Evolutionary conservation across 495 filamentous ascomycete genomes (phyloP).

Genomic region (Talaromyces adpressus): DNA sequence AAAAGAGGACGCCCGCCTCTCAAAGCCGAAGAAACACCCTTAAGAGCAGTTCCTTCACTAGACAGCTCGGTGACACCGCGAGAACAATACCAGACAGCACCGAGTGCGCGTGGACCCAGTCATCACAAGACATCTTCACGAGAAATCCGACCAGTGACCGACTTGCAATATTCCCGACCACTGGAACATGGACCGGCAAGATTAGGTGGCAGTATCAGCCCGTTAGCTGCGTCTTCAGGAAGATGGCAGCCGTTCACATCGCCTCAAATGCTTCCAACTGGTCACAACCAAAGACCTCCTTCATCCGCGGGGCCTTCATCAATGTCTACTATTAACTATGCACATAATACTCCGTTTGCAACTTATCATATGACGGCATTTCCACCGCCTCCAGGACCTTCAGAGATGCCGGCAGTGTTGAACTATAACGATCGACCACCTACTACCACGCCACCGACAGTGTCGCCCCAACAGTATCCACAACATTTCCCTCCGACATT

Average conservation of each 20-base stretch:
- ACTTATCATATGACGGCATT: not conserved
- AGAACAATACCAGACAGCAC: conserved; percentile 20
- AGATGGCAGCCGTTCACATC: conserved; percentile 34
- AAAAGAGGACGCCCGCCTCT: conserved; percentile 88
- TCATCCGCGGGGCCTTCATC: conserved; percentile 29
- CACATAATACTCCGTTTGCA: not conserved
- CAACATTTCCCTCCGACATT: conserved; percentile 19
- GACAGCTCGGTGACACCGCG: conserved; percentile 20
- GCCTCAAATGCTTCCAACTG: conserved; percentile 25
- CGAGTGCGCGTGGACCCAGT: conserved; percentile 21
- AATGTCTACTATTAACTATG: not conserved
- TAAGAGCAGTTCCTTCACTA: conserved; percentile 27
- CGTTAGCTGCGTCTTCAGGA: conserved; percentile 21
- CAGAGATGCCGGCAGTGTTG: not conserved
- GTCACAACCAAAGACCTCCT: conserved; percentile 26
- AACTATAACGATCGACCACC: conserved; percentile 6
- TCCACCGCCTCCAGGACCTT: not conserved
- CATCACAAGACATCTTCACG: conserved; percentile 37
- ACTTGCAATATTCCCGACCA: conserved; percentile 22
- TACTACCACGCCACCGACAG: conserved; percentile 16
- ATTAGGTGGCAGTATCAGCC: conserved; percentile 18
- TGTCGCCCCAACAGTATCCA: conserved; percentile 33
- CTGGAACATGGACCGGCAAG: conserved; percentile 15
- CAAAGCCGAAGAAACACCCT: conserved; percentile 64
- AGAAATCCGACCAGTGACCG: conserved; percentile 38